Base-by-base conservation (phyloP, 345 rosid species). In the Psidium guajava region DNA sequence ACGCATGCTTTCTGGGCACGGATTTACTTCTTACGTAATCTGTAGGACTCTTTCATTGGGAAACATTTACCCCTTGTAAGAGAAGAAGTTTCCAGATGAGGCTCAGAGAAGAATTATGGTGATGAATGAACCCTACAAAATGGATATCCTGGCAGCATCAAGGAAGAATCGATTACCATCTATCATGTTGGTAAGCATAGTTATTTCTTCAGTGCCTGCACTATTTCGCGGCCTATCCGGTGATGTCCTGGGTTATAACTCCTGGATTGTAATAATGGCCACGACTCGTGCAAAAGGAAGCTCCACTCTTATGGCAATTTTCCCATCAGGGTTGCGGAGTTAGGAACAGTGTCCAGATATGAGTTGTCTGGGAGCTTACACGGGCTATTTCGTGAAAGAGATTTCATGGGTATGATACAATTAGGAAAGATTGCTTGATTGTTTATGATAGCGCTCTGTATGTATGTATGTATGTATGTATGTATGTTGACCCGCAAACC, bases 241-340 rank as follows among this genome's bases (percentile, higher is more conserved):
- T 28, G 75, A 64, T 64, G 21, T 64, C 75, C 42, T 64, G 28
- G 36, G 73, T 59, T 59, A 44, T 44, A 44, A 40, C 5, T 58
- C 69, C 15, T n/a, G 69, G 18, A n/a, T 13, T 1, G 0, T 58
- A 58, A 58, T 58, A n/a, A n/a, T 58, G 27, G 18, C 32, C 0
- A 0, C 12, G 64, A 58, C 64, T 58, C 32, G 5, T 40, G 42
- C 42, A 95, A 89, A 36, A 95, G 99, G 87, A 95, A 94, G 89
- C 98, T 87, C 86, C 95, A 95, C 25, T 95, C 98, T 4, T 97
- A 94, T 87, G 96, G 36, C 28, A 96, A 97, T 88, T 92, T 97
- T 97, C 99, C 98, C n/a, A 91, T 97, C 84, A 91, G 96, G 36
- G 97, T 95, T 86, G 99, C 98, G 8, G 99, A 97, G 92, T 96